Evolutionary conservation across 2,329 filamentous ascomycete species (phyloP).

Genomic region (Colletotrichum sp.): DNA sequence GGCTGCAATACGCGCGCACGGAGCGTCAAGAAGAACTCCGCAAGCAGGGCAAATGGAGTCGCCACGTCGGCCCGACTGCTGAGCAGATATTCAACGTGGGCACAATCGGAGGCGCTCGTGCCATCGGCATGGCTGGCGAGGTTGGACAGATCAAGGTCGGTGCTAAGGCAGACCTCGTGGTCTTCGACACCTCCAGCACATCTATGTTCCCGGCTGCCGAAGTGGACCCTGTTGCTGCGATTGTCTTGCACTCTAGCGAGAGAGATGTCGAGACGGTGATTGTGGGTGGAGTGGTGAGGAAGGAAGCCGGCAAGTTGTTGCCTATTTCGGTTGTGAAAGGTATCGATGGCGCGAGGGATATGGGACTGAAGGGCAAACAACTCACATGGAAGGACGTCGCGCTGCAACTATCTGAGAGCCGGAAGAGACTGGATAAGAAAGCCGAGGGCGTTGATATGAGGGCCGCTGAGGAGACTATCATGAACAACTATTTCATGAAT

Average conservation of each 20-base stretch:
- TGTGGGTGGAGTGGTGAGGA: slow-evolving; percentile 43
- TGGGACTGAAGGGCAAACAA: neutral
- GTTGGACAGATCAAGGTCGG: slow-evolving; percentile 51
- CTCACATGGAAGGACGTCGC: neutral
- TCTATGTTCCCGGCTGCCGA: slow-evolving; percentile 42
- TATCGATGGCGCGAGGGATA: neutral
- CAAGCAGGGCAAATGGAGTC: slow-evolving; percentile 25
- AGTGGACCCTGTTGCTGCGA: slow-evolving; percentile 45
- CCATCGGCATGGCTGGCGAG: slow-evolving; percentile 42
- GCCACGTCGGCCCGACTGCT: neutral
- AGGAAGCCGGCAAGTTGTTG: slow-evolving; percentile 33
- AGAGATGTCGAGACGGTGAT: slow-evolving; percentile 47
- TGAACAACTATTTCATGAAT: neutral
- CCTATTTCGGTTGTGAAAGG: neutral
- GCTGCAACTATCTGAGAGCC: neutral
- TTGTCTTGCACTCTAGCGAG: slow-evolving; percentile 45
- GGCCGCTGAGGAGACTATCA: neutral
- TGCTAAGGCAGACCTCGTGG: slow-evolving; percentile 50
- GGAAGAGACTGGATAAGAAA: neutral
- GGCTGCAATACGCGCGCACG: slow-evolving; percentile 28
- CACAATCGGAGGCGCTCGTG: slow-evolving; percentile 50
- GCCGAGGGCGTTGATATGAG: neutral
- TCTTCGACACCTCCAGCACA: slow-evolving; percentile 41
- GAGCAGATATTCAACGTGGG: slow-evolving; percentile 52
- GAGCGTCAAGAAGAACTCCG: slow-evolving; percentile 25